Base-by-base conservation (phyloP, 768 basidiomycete species). In the Mycena metata region DNA sequence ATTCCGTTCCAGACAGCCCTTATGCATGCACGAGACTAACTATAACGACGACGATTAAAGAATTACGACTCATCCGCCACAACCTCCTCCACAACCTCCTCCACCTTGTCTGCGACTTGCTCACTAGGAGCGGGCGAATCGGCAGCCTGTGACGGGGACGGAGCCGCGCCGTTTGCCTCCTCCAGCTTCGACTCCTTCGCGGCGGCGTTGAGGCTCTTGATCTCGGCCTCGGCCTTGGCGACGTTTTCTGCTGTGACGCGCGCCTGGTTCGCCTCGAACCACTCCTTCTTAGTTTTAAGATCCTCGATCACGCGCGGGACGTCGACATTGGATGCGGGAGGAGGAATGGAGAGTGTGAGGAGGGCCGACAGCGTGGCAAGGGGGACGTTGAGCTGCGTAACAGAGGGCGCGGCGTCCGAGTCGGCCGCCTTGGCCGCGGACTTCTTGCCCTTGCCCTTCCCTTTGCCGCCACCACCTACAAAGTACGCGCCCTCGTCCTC, bases 241-340 rank as follows among this genome's bases (percentile, higher is more conserved):
- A 96, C 82, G 72, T 94, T 93, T 75, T 94, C 93, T 6, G 88
- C 86, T 2, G 94, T 95, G 69, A 87, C 88, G 24, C 89, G 89
- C 30, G 87, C 88, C 79, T 96, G 96, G 81, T 99, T 99, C 36
- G 94, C 96, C 78, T 92, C 90, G 75, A 90, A 98, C 96, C 96
- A 99, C 24, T 90, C 85, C 83, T 96, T 96, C 87, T 99, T 99
- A 57, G 89, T 94, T 79, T 92, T 92, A 65, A 99, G 85, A 77
- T 98, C 94, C 75, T 94, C 93, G 64, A 99, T 84, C 52, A 95
- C 89, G 60, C 95, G 92, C 60, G 90, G 86, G 39, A 96, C 86
- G 70, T 99, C 96, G 7, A 85, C 82, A 46, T 85, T 79, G 13
- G 91, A 91, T 19, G 89, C 84, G 0, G 98, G 98, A 26, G 96